These are phyloP conservation scores for Nannochloropsis oceanica DNA, from an alignment of 108 stramenopile species.

Conservation along the genomic window DNA sequence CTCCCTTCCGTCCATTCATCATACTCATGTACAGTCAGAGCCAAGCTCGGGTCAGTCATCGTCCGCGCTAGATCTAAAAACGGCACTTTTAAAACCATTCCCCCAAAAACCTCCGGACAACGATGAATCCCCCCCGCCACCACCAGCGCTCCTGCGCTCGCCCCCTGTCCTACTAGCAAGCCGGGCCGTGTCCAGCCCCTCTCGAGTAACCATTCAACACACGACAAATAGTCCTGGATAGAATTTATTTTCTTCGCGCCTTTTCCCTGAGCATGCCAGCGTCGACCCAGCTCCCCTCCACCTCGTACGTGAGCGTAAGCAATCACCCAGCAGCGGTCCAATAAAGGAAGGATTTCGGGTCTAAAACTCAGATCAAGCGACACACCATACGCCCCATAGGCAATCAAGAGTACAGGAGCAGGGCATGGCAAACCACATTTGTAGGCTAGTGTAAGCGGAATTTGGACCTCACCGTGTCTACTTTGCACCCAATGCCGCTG, in stretches of 20 bases:
- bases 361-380: constrained; percentile 35
- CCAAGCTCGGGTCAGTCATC: constrained; percentile 39
- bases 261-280: constrained; percentile 43
- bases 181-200: constrained; percentile 2
- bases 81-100: constrained; percentile 36
- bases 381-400: constrained; percentile 55
- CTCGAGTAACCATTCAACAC: constrained; percentile 33
- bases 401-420: neutral
- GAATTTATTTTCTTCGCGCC: constrained; percentile 30
- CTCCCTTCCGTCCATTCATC: constrained; percentile 53
- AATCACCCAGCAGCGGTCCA: constrained; percentile 42
- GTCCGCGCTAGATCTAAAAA: constrained; percentile 47
- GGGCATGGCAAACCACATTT: neutral
- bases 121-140: constrained; percentile 33
- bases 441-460: neutral
- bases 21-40: constrained; percentile 52
- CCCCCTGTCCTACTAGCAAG: constrained; percentile 31
- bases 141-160: constrained; percentile 51
- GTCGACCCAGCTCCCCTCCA: constrained; percentile 48
- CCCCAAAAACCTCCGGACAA: constrained; percentile 17
- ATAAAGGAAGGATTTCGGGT: constrained; percentile 30
- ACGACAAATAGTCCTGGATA: constrained; percentile 41
- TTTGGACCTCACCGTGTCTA: neutral
- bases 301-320: constrained; percentile 57
- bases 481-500: neutral